phyloP scores from a whole-genome alignment of 495 filamentous ascomycete genomes.

The Lasiosphaeriaceae sp. region DNA sequence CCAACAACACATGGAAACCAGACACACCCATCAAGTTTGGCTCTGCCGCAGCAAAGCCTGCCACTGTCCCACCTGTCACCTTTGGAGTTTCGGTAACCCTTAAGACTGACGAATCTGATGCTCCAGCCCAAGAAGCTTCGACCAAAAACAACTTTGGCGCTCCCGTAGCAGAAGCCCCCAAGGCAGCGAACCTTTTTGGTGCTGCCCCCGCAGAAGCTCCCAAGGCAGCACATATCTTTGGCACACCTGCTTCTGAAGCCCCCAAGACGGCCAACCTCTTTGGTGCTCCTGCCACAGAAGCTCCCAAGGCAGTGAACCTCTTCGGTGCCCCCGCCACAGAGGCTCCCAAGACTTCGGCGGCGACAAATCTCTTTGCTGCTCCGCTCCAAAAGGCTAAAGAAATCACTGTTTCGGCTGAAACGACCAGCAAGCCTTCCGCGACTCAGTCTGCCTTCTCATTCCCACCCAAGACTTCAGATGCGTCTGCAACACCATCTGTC shows the following conservation, averaged over 20 bases:
- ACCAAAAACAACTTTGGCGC: too few relatives aligned
- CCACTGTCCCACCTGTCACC: slow-evolving; percentile 17
- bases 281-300: too few relatives aligned
- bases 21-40: slow-evolving; percentile 36
- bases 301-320: too few relatives aligned
- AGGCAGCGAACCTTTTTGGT: too few relatives aligned
- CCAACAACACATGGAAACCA: slow-evolving; percentile 48
- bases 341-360: slow-evolving; percentile 12
- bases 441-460: slow-evolving; percentile 14
- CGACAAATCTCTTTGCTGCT: slow-evolving; percentile 20
- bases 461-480: slow-evolving; percentile 12
- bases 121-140: slow-evolving; percentile 4
- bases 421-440: slow-evolving; percentile 10
- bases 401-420: slow-evolving; percentile 5
- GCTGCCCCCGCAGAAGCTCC: too few relatives aligned
- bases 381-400: slow-evolving; percentile 22
- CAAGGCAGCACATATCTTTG: too few relatives aligned
- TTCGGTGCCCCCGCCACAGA: slow-evolving; percentile 2
- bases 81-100: slow-evolving; percentile 18
- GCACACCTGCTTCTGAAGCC: too few relatives aligned
- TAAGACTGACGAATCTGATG: slow-evolving; percentile 17
- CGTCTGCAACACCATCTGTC: slow-evolving; percentile 17
- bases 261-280: too few relatives aligned
- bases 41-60: slow-evolving; percentile 28
- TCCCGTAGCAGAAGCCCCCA: too few relatives aligned